Evolutionary conservation across 805 yeast genomes (phyloP), one percentile per base, ranked within the genome.

Genomic region (Candida manassasensis): DNA sequence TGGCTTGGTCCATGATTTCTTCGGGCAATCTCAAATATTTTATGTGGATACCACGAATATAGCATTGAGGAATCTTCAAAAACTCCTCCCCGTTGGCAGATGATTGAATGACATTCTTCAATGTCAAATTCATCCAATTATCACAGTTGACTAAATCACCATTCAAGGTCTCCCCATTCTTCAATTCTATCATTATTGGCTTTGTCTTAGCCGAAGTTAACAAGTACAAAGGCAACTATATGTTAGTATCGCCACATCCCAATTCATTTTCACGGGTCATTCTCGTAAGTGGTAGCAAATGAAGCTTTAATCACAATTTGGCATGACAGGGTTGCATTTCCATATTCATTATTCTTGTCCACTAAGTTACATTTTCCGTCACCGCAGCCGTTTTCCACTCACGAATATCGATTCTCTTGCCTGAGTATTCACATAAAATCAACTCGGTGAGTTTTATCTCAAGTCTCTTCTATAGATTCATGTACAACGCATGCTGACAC

Each of bases 121-220:
- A 69, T 2, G 95, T 84, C 45, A 93, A 69, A 58, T 93, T 93
- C 99, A 93, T 93, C 88, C 94, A 85, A 26, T 86, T 80, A 57
- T 93, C 99, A 49, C 95, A 87, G 52, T 85, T 84, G 37, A 78
- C 76, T 40, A 93, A 68, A 38, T 74, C 75, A 34, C 99, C 99
- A 51, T 82, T 83, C 33, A 89, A 69, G 7, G 90, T 80, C 51
- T 86, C 96, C 21, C 97, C 96, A 38, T 83, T 80, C 59, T 93
- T 93, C 53, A 93, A 75, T 58, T 90, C 98, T 32, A 93, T 86
- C 52, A 83, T 72, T 51, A 93, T 73, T 25, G 88, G 84, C 52
- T 85, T 89, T 39, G 86, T 89, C 58, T 88, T 89, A 12, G 96
- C 86, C 37, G 96, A 84, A 36, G 94, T 88, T 52, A 93, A 73